A percentile compares a stretch with the other conserved stretches of the same genome.
Evolutionary conservation across 1,284 basidiomycete species (phyloP).

Genomic region (Schizophyllum amplum): DNA sequence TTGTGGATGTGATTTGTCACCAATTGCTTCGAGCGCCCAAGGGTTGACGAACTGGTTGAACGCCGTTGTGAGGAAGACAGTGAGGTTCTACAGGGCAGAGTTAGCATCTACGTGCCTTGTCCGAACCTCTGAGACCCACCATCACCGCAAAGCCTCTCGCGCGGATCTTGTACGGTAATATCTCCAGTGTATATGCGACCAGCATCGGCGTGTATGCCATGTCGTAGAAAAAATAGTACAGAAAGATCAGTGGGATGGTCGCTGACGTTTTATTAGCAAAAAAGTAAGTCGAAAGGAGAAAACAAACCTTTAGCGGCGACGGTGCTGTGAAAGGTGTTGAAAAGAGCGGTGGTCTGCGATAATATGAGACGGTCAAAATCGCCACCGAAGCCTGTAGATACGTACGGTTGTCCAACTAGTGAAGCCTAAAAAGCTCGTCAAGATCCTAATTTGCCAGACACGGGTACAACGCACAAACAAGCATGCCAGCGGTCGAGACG

Average conservation of each 20-base stretch:
- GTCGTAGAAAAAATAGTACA: slow-evolving; percentile 64
- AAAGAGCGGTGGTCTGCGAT: slow-evolving; percentile 44
- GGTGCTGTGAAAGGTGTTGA: slow-evolving; percentile 35
- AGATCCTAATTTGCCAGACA: slow-evolving; percentile 29
- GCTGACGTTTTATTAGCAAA: slow-evolving; percentile 22
- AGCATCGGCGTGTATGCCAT: slow-evolving; percentile 60
- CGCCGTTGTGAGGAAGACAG: slow-evolving; percentile 45
- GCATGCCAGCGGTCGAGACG: slow-evolving; percentile 57
- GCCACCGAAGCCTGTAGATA: neutral
- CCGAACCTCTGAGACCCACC: slow-evolving; percentile 26
- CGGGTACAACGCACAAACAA: slow-evolving; percentile 42
- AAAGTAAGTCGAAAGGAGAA: neutral
- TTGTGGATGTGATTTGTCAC: neutral
- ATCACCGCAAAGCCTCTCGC: slow-evolving; percentile 63
- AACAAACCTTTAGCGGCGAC: slow-evolving; percentile 45
- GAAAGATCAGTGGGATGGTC: slow-evolving; percentile 65
- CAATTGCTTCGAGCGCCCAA: slow-evolving; percentile 28
- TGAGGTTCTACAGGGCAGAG: slow-evolving; percentile 37
- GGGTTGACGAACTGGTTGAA: slow-evolving; percentile 75
- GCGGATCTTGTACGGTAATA: slow-evolving; percentile 58
- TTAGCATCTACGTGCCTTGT: neutral
- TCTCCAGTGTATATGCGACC: slow-evolving; percentile 60
- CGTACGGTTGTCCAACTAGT: neutral
- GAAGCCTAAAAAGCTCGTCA: neutral
- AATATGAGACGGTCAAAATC: neutral